Evolutionary conservation across 805 yeast genomes (phyloP), one percentile per base, ranked within the genome.

Genomic region (Yamadazyma phyllophila): DNA sequence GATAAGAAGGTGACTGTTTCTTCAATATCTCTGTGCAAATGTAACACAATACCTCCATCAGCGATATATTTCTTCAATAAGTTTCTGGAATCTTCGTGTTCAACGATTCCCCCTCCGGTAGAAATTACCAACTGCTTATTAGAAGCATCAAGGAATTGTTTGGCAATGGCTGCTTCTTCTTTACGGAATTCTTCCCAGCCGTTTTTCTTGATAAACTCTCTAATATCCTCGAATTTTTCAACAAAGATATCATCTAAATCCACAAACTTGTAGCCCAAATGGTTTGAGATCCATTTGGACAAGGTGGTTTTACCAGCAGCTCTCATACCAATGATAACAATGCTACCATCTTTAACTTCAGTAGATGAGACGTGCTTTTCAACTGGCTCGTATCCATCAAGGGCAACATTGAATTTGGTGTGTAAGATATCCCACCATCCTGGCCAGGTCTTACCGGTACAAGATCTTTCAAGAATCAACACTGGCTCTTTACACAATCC

Each of bases 381-480:
- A 54, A 48, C 33, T 5, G 78, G 76, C 59, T 87, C 95, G 55
- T 73, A 74, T 20, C 99, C 99, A 57, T 82, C 85, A 31, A 94
- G 65, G 9, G 65, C 57, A 20, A 80, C 85, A 15, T 81, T 77
- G 56, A 94, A 80, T 39, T 76, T 67, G 41, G 85, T 77, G 61
- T 83, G 90, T 51, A 94, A 72, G 30, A 83, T 78, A 67, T 94
- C 99, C 99, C 99, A 94, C 99, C 99, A 94, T 32, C 97, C 98
- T 15, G 99, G 99, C 99, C 99, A 94, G 0, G 99, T 94, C 71
- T 94, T 94, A 46, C 92, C 95, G 1, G 97, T 95, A 62, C 97
- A 89, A 20, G 85, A 80, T 67, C 97, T 82, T 60, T 92, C 97
- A 54, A 84, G 81, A 48, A 94, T 81, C 52, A 82, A 71, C 1